These are phyloP conservation scores for Apium graveolens DNA, from an alignment of 129 eudicot species.

Conservation along the genomic window DNA sequence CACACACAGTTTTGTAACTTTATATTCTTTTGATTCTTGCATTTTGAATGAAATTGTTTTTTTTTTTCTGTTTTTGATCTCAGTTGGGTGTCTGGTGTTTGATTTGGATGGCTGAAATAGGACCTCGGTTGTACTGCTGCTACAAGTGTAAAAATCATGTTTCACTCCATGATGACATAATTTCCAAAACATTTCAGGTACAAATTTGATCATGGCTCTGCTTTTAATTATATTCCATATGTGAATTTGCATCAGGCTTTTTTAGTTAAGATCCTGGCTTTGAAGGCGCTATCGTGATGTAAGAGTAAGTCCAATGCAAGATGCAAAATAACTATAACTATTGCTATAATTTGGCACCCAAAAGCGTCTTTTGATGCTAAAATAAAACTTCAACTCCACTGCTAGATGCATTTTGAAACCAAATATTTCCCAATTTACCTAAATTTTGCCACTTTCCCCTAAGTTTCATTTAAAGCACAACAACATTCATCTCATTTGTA, in stretches of 20 bases:
- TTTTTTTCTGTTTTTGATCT: background rate
- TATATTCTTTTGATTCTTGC: background rate
- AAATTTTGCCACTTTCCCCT: no score
- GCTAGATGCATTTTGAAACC: no score
- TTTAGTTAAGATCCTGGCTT: background rate
- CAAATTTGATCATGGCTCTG: background rate
- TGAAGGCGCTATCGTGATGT: background rate
- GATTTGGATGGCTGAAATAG: conserved; percentile 37
- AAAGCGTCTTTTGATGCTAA: no score
- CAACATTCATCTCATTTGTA: no score
- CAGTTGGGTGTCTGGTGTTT: background rate
- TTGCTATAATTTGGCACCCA: no score
- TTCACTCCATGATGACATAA: conserved; percentile 45
- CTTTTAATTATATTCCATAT: background rate
- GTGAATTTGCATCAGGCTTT: background rate
- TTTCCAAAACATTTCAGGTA: conserved; percentile 45
- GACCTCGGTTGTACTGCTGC: conserved; percentile 46
- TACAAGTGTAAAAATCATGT: conserved; percentile 41
- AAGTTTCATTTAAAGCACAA: no score
- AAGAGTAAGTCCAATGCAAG: no score
- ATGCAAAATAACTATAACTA: no score
- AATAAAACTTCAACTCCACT: no score
- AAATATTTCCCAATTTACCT: no score
- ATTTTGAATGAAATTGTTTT: background rate
- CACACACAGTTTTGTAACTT: background rate